Evolutionary conservation across 805 yeast genomes (phyloP), one percentile per base, ranked within the genome.

Genomic region (Ogataea trehalophila): DNA sequence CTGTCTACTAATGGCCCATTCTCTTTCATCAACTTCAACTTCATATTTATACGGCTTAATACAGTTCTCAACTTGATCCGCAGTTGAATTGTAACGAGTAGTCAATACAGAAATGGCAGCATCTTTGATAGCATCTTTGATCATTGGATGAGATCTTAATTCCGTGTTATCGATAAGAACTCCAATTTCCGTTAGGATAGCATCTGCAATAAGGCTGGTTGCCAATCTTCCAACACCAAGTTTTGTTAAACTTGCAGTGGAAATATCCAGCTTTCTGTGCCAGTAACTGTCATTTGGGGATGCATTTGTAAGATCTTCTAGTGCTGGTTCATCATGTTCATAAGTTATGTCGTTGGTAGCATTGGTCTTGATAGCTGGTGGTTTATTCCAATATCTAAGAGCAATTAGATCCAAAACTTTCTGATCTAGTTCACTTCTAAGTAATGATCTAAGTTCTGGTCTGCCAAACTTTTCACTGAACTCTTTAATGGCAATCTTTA

Each of bases 1-100:
- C 33, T 87, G 95, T 50, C 87, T 80, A 36, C 96, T 83, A 7
- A 76, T 62, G 31, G 72, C 69, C 99, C 99, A 94, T 65, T 94
- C 99, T 37, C 97, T 75, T 57, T 91, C 96, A 62, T 94, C 98
- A 42, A 94, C 80, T 61, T 94, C 99, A 50, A 94, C 91, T 61
- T 94, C 99, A 65, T 92, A 94, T 69, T 94, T 94, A 71, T 85
- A 94, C 2, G 99, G 99, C 65, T 94, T 94, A 60, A 94, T 92
- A 69, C 98, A 91, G 66, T 95, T 94, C 61, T 94, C 99, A 6
- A 94, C 98, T 65, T 94, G 99, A 65, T 95, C 99, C 0, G 99
- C 95, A 0, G 99, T 92, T 1, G 96, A 84, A 54, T 83, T 87
- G 63, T 78, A 94, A 54, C 92, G 81, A 26, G 86, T 70, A 53